Percentiles rank a stretch among this genome's conserved stretches.
Conservation (phyloP, 208 protist species). For the Trypanosoma lewisi region DNA sequence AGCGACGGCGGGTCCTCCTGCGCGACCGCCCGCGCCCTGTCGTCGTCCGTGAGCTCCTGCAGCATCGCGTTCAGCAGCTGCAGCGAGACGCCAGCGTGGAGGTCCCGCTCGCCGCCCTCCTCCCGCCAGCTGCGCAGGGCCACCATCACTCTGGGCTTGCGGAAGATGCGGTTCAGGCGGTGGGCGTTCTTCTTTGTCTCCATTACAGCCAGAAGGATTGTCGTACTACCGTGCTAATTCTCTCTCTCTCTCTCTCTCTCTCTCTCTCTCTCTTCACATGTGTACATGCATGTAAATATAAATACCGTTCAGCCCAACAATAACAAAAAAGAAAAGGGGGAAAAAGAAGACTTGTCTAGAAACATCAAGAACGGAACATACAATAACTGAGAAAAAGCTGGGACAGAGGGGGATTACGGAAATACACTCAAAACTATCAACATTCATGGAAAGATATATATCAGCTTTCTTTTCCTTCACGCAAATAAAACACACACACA, state of each 20-base stretch:
- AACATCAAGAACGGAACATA: too few species aligned
- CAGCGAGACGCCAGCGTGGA: conserved; percentile 37
- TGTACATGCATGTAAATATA: too few species aligned
- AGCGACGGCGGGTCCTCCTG: conserved; percentile 55
- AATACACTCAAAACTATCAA: too few species aligned
- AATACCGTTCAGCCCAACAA: too few species aligned
- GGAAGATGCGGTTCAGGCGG: conserved; percentile 81
- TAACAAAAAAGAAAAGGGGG: too few species aligned
- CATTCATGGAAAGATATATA: too few species aligned
- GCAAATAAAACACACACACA: too few species aligned
- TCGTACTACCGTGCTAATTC: conserved; percentile 10
- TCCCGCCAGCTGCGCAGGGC: conserved; percentile 54
- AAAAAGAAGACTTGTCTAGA: too few species aligned
- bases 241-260: conserved; percentile 10
- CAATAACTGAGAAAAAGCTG: too few species aligned
- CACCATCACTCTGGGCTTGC: conserved; percentile 70
- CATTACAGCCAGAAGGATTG: conserved; percentile 3
- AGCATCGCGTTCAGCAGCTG: conserved; percentile 40
- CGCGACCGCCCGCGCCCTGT: conserved; percentile 48
- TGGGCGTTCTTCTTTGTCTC: conserved; percentile 64
- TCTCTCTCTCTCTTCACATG: too few species aligned
- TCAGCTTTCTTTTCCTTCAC: too few species aligned
- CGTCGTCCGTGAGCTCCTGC: conserved; percentile 48
- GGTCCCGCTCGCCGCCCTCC: conserved; percentile 2
- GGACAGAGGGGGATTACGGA: too few species aligned